phyloP scores from a whole-genome alignment of 2,329 filamentous ascomycete species.

The Colletotrichum echinochloae region DNA sequence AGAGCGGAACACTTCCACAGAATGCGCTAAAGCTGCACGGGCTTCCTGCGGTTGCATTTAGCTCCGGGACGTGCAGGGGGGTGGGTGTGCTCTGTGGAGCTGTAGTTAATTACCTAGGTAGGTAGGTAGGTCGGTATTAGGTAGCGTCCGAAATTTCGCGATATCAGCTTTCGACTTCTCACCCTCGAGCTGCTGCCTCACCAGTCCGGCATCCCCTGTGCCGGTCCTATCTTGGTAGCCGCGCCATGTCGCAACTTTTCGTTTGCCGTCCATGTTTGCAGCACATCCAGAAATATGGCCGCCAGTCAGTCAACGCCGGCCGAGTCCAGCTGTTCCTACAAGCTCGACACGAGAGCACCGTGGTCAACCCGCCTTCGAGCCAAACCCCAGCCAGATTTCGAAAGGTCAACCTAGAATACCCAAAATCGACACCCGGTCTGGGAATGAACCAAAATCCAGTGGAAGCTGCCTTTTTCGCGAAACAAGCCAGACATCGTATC shows the following conservation, averaged over 20 bases:
- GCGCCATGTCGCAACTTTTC: conserved; percentile 16
- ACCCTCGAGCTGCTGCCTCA: too few species aligned
- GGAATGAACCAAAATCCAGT: neutral
- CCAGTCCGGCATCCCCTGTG: neutral
- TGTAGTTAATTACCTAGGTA: too few species aligned
- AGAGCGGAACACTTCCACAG: conserved; percentile 9
- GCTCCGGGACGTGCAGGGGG: neutral
- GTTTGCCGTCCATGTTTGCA: conserved; percentile 22
- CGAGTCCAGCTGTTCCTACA: neutral
- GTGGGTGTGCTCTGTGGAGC: neutral
- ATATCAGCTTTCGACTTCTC: too few species aligned
- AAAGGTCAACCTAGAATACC: neutral
- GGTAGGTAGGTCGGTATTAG: too few species aligned
- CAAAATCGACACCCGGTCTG: too few species aligned
- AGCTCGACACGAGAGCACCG: neutral
- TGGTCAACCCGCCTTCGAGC: neutral
- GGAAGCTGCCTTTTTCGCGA: neutral
- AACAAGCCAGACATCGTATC: neutral
- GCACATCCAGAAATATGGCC: conserved; percentile 19
- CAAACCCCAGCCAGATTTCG: neutral
- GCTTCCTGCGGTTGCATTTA: conserved; percentile 3
- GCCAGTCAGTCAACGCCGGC: neutral
- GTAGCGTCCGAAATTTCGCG: too few species aligned
- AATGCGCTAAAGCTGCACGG: conserved; percentile 25
- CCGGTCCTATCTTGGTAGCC: too few species aligned